A percentile compares a stretch with the other conserved stretches of the same genome.
These are phyloP conservation scores for Cardiospermum halicacabum DNA, from an alignment of 345 rosid species.

Conservation along the genomic window DNA sequence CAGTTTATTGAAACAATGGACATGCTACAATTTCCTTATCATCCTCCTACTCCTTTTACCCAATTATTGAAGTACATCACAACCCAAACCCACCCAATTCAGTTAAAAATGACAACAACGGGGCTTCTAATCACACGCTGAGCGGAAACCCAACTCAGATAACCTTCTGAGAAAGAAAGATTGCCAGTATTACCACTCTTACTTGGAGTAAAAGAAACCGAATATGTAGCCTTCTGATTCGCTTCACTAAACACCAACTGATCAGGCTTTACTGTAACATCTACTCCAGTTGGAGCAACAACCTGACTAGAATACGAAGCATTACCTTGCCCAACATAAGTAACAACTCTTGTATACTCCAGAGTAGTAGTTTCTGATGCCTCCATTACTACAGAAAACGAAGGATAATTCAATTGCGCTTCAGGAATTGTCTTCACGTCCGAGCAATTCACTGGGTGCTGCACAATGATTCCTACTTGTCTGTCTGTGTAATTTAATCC, in stretches of 20 bases:
- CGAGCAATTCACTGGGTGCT: slow-evolving; percentile 18
- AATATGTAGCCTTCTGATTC: slow-evolving; percentile 24
- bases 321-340: slow-evolving; percentile 31
- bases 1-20: too few relatives aligned
- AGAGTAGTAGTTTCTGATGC: slow-evolving; percentile 10
- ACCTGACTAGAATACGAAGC: slow-evolving; percentile 24
- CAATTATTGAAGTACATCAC: too few relatives aligned
- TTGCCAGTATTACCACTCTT: background rate
- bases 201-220: slow-evolving; percentile 15
- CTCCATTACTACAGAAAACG: slow-evolving; percentile 20
- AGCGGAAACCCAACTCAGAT: slow-evolving; percentile 22
- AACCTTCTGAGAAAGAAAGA: slow-evolving; percentile 15
- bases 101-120: background rate
- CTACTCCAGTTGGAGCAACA: slow-evolving; percentile 20
- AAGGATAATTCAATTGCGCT: slow-evolving; percentile 39
- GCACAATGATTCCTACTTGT: slow-evolving; percentile 18
- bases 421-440: slow-evolving; percentile 9
- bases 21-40: too few relatives aligned
- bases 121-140: background rate
- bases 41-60: too few relatives aligned
- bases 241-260: background rate
- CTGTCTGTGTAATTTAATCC: slow-evolving; percentile 28
- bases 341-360: slow-evolving; percentile 33
- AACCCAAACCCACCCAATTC: too few relatives aligned
- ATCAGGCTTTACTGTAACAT: background rate